Percentiles rank a stretch among this genome's conserved stretches.
phyloP scores from a whole-genome alignment of 2,329 filamentous ascomycete species.

The Hyphodiscus sp. region DNA sequence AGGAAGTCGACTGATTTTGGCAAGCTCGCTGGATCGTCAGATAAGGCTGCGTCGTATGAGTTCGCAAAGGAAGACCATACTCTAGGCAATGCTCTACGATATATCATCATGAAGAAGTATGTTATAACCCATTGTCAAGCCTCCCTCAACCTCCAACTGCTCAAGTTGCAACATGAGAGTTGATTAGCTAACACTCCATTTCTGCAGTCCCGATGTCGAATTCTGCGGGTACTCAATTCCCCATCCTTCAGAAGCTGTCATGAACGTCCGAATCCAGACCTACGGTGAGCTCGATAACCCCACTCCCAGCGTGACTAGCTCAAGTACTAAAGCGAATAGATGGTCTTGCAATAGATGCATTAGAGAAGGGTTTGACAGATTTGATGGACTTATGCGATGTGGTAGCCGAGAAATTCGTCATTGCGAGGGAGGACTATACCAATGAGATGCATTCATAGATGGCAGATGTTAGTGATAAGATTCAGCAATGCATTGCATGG shows the following conservation, averaged over 20 bases:
- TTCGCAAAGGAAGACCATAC: conserved; percentile 94
- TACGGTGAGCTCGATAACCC: conserved; percentile 58
- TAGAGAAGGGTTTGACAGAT: conserved; percentile 86
- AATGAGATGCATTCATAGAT: conserved; percentile 1
- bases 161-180: not conserved
- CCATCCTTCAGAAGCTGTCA: conserved; percentile 90
- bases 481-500: conserved; percentile 23
- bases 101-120: conserved; percentile 98
- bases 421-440: conserved; percentile 45
- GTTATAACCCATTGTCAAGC: conserved; percentile 23
- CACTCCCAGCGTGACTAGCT: not conserved
- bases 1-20: not conserved
- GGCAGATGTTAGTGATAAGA: not conserved
- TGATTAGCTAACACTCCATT: conserved; percentile 6
- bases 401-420: conserved; percentile 81
- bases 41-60: conserved; percentile 89
- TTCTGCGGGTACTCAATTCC: conserved; percentile 98
- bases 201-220: conserved; percentile 78
- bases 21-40: conserved; percentile 77
- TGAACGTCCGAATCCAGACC: conserved; percentile 97
- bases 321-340: conserved; percentile 43
- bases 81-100: conserved; percentile 86
- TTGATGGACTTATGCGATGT: conserved; percentile 90
- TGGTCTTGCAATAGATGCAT: conserved; percentile 71
- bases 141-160: not conserved